A percentile compares a stretch with the other conserved stretches of the same genome.
These are phyloP conservation scores for Yamadazyma dendronema DNA, from an alignment of 1,139 yeast genomes.

Conservation along the genomic window DNA sequence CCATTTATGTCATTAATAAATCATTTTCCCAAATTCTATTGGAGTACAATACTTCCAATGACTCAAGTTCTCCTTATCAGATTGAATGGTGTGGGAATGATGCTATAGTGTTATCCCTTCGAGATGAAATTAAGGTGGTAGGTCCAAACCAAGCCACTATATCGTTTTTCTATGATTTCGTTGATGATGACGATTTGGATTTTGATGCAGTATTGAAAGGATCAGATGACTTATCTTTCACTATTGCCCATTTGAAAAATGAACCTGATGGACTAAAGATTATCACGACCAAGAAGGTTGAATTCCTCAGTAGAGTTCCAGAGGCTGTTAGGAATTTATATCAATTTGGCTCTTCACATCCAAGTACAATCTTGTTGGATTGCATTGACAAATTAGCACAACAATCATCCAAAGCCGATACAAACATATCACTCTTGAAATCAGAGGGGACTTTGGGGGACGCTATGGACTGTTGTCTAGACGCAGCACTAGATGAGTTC, in stretches of 20 bases:
- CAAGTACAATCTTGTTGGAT: constrained; percentile 80
- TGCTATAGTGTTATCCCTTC: constrained; percentile 60
- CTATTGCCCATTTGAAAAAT: constrained; percentile 40
- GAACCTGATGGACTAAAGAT: constrained; percentile 75
- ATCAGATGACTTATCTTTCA: constrained; percentile 26
- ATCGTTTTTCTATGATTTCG: constrained; percentile 43
- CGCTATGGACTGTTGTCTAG: constrained; percentile 72
- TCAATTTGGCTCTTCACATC: constrained; percentile 78
- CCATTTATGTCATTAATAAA: constrained; percentile 53
- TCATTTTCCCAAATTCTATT: constrained; percentile 52
- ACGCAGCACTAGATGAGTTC: constrained; percentile 77
- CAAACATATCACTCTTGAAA: constrained; percentile 59
- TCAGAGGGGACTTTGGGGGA: constrained; percentile 49
- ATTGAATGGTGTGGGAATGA: constrained; percentile 87
- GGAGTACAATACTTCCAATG: constrained; percentile 45
- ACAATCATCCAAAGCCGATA: constrained; percentile 82
- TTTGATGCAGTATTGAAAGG: constrained; percentile 27
- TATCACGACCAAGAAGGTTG: constrained; percentile 56
- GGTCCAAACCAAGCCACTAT: constrained; percentile 71
- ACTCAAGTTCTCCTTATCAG: constrained; percentile 37
- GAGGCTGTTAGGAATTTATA: constrained; percentile 60
- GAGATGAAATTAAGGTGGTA: constrained; percentile 65
- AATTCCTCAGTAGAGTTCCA: constrained; percentile 66
- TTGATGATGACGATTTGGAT: constrained; percentile 32
- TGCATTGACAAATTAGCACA: constrained; percentile 70